phyloP scores from a whole-genome alignment of 352 stramenopile species.

The Phytophthora rubi region DNA sequence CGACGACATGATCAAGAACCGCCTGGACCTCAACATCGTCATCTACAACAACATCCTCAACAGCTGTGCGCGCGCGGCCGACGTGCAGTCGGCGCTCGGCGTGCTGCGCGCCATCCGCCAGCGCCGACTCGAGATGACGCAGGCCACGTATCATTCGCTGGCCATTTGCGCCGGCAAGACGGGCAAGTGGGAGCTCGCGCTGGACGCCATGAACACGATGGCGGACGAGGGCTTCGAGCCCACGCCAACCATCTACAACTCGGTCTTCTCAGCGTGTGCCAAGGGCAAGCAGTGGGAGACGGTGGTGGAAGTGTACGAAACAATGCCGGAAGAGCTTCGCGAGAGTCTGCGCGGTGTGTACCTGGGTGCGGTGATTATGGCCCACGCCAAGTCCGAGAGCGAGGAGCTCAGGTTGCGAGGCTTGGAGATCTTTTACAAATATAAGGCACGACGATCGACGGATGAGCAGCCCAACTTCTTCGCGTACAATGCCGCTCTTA shows the following conservation, averaged over 20 bases:
- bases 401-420: conserved; percentile 36
- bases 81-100: conserved; percentile 73
- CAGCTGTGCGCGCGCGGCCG: conserved; percentile 73
- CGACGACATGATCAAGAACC: conserved; percentile 84
- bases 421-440: conserved; percentile 66
- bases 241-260: conserved; percentile 82
- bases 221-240: conserved; percentile 57
- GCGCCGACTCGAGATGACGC: conserved; percentile 66
- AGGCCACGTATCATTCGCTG: conserved; percentile 82
- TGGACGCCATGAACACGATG: conserved; percentile 65
- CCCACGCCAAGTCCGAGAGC: conserved; percentile 63
- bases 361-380: conserved; percentile 79
- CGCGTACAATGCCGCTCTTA: conserved; percentile 71
- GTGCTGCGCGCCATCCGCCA: conserved; percentile 74
- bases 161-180: conserved; percentile 83
- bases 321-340: conserved; percentile 53
- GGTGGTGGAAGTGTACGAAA: conserved; percentile 67
- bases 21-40: conserved; percentile 72
- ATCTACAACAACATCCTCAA: conserved; percentile 91
- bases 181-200: conserved; percentile 69
- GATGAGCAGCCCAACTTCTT: conserved; percentile 71
- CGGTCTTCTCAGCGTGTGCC: conserved; percentile 77
- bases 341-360: conserved; percentile 56
- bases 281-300: conserved; percentile 77
- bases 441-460: conserved; percentile 31